These are phyloP conservation scores for Anethum foeniculum DNA, from an alignment of 140 eudicot species.

Conservation along the genomic window DNA sequence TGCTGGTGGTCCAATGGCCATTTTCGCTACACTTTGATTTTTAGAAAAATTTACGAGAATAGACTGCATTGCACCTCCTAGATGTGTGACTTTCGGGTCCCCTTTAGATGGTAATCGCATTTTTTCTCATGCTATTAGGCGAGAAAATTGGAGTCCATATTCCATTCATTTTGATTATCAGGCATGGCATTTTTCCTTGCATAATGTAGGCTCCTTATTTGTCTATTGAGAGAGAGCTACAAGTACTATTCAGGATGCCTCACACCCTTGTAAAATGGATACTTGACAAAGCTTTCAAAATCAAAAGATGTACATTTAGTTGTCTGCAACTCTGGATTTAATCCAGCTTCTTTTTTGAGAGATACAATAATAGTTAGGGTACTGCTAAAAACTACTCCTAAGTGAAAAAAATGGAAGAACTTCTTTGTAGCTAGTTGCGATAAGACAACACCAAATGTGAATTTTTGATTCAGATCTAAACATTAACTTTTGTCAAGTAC, in stretches of 20 bases:
- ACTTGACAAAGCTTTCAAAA: too few species aligned
- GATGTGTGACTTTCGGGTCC: conserved; percentile 51
- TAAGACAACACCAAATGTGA: too few species aligned
- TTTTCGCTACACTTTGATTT: conserved; percentile 45
- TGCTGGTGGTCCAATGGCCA: conserved; percentile 41
- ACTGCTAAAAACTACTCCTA: too few species aligned
- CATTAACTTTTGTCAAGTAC: too few species aligned
- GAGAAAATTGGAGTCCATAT: conserved; percentile 34
- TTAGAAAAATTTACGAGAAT: conserved; percentile 31
- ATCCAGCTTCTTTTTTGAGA: too few species aligned
- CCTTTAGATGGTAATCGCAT: conserved; percentile 37
- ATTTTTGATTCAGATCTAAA: too few species aligned
- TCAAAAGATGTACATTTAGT: too few species aligned
- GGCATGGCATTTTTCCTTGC: conserved; percentile 41
- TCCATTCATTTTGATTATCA: conserved; percentile 37
- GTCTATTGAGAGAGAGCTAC: conserved; percentile 22
- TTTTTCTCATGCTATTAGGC: conserved; percentile 31
- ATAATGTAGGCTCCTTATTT: conserved; percentile 38
- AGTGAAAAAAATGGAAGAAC: too few species aligned
- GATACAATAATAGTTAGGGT: too few species aligned
- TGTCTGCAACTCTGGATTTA: too few species aligned
- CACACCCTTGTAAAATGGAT: too few species aligned
- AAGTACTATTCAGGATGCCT: neutral
- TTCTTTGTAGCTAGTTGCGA: too few species aligned
- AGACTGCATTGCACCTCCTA: conserved; percentile 12